Evolutionary conservation across 768 basidiomycete species (phyloP), one percentile per base, ranked within the genome.

Genomic region (Kwoniella sp.): DNA sequence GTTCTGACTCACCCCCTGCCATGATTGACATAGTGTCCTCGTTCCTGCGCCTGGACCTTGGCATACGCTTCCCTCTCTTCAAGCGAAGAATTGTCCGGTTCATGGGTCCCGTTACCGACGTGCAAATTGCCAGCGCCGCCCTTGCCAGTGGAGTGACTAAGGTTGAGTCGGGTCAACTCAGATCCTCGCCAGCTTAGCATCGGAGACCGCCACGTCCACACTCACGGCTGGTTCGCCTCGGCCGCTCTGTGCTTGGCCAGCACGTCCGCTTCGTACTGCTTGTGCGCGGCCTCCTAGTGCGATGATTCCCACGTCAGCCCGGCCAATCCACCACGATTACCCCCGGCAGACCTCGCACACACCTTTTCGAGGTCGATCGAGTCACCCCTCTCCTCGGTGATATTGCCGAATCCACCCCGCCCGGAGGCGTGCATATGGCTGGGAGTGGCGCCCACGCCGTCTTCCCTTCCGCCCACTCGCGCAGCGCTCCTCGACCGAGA

Each of bases 321-420:
- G n/a, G n/a, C n/a, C n/a, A n/a, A n/a, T n/a, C n/a, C n/a, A n/a
- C n/a, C n/a, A n/a, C n/a, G n/a, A n/a, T n/a, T n/a, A n/a, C n/a
- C n/a, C n/a, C n/a, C n/a, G n/a, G n/a, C n/a, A n/a, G n/a, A n/a
- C n/a, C n/a, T n/a, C n/a, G 22, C 20, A 52, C 62, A 36, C 47
- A 65, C 65, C 66, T 60, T 65, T 15, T 59, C 65, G 25, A 54
- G 50, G 22, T 70, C 67, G 15, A 67, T 47, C 2, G 61, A 50
- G 31, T 59, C 46, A 19, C 46, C 46, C 20, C 49, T 36, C 19
- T 65, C 64, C 46, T 65, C 58, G 8, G 32, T 27, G 33, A 73
- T 67, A 45, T 73, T 73, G 4, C 72, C 72, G 39, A 59, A 73
- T 14, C 72, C 72, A 26, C 72, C 72, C 23, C 72, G 44, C 3